Percentiles rank a stretch among this genome's conserved stretches.
phyloP scores from a whole-genome alignment of 768 basidiomycete species.

The Boletellus ananiceps region DNA sequence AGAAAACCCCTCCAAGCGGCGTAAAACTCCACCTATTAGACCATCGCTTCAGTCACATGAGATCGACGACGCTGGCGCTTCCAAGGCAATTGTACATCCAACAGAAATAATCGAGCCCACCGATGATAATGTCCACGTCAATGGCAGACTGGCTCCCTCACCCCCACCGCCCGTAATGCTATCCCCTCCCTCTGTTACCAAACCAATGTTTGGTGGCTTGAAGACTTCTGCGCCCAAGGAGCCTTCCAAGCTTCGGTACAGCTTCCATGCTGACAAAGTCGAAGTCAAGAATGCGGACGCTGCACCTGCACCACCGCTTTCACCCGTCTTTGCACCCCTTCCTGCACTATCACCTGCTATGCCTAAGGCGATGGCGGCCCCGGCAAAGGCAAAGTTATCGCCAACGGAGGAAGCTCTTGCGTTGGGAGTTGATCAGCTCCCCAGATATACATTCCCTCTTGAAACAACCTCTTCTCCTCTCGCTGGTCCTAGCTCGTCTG shows the following conservation, averaged over 20 bases:
- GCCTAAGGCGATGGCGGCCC: conserved; percentile 1
- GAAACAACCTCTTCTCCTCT: conserved; percentile 11
- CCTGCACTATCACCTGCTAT: background rate
- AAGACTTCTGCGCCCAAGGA: conserved; percentile 65
- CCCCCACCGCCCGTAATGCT: background rate
- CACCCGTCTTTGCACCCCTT: conserved; percentile 31
- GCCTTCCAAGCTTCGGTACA: conserved; percentile 74
- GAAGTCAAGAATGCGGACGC: conserved; percentile 24
- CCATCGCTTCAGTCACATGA: conserved; percentile 24
- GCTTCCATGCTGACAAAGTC: conserved; percentile 56
- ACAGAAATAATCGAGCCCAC: conserved; percentile 39
- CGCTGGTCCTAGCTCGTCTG: conserved; percentile 19
- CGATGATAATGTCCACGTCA: conserved; percentile 20
- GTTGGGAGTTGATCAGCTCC: conserved; percentile 32
- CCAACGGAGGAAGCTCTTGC: conserved; percentile 27
- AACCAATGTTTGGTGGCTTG: conserved; percentile 18
- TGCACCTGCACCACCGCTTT: conserved; percentile 1
- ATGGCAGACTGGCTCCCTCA: conserved; percentile 12
- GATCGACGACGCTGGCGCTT: conserved; percentile 29
- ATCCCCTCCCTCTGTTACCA: conserved; percentile 24
- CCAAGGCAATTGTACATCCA: conserved; percentile 24
- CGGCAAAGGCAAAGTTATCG: conserved; percentile 22
- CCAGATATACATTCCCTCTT: conserved; percentile 30
- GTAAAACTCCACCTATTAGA: conserved; percentile 35
- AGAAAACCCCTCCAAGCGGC: conserved; percentile 42